These are phyloP conservation scores for Botrytis tulipae DNA, from an alignment of 2,329 filamentous ascomycete genomes.

Conservation along the genomic window DNA sequence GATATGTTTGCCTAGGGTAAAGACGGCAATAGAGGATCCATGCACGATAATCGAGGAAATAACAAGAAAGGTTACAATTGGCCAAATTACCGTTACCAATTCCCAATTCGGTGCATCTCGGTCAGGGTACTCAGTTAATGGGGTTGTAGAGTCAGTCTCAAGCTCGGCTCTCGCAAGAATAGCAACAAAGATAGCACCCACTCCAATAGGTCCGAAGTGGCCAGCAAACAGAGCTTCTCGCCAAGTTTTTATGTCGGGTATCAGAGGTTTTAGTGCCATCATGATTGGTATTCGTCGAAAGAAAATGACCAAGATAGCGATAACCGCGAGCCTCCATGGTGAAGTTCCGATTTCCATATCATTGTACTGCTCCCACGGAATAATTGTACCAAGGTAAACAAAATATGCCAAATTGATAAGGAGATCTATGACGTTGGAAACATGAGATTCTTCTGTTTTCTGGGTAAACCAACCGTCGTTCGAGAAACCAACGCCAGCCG, in stretches of 20 bases:
- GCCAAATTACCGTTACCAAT: conserved; percentile 87
- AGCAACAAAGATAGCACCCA: conserved; percentile 92
- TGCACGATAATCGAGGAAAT: conserved; percentile 93
- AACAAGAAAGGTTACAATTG: conserved; percentile 90
- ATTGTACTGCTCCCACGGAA: conserved; percentile 94
- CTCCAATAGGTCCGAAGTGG: conserved; percentile 95
- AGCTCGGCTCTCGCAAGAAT: conserved; percentile 92
- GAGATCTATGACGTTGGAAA: conserved; percentile 98
- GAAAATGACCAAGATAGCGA: conserved; percentile 89
- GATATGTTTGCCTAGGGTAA: conserved; percentile 96
- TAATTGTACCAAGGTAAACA: conserved; percentile 95
- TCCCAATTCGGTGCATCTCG: conserved; percentile 55
- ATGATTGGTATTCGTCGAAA: conserved; percentile 97
- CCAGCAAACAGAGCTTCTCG: conserved; percentile 94
- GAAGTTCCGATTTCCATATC: conserved; percentile 67
- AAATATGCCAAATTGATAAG: conserved; percentile 97
- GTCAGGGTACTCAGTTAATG: conserved; percentile 61
- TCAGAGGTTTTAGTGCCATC: conserved; percentile 84
- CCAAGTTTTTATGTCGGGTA: conserved; percentile 98
- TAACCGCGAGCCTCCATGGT: conserved; percentile 89
- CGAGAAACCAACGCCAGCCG: conserved; percentile 95
- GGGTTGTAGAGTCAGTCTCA: conserved; percentile 70
- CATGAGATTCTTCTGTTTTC: conserved; percentile 97
- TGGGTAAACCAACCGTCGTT: conserved; percentile 99
- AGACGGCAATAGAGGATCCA: conserved; percentile 96